These are phyloP conservation scores for Lablab purpureus DNA, from an alignment of 306 rosid genomes.

Conservation along the genomic window DNA sequence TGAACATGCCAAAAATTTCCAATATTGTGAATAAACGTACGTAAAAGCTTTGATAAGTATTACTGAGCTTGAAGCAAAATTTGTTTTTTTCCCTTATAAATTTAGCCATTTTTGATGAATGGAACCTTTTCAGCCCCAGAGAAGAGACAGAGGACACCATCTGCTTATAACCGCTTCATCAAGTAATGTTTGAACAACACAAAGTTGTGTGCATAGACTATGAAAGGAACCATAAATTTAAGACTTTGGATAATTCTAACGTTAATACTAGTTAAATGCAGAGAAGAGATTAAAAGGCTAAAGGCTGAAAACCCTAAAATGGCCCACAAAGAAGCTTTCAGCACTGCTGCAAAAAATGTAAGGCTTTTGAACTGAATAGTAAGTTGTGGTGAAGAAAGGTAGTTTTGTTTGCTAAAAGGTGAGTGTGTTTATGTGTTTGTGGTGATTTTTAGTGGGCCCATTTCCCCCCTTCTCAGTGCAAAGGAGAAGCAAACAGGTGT, in stretches of 20 bases:
- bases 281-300: constrained; percentile 25
- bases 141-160: constrained; percentile 10
- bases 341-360: constrained; percentile 20
- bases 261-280: background rate
- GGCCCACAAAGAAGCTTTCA: constrained; percentile 25
- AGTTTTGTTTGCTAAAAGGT: background rate
- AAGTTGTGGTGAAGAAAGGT: background rate
- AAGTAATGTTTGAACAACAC: background rate
- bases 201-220: background rate
- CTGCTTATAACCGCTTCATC: constrained; percentile 17
- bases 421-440: background rate
- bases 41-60: background rate
- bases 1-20: background rate
- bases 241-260: background rate
- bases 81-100: background rate
- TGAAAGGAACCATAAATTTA: background rate
- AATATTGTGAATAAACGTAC: background rate
- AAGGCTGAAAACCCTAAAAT: constrained; percentile 2
- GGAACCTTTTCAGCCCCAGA: constrained; percentile 6
- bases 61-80: background rate
- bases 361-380: background rate
- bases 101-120: background rate
- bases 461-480: background rate
- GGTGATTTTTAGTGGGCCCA: constrained; percentile 2
- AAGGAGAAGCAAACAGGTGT: background rate